These are phyloP conservation scores for Fraxinus greggii DNA, from an alignment of 305 asterid genomes.

Conservation along the genomic window DNA sequence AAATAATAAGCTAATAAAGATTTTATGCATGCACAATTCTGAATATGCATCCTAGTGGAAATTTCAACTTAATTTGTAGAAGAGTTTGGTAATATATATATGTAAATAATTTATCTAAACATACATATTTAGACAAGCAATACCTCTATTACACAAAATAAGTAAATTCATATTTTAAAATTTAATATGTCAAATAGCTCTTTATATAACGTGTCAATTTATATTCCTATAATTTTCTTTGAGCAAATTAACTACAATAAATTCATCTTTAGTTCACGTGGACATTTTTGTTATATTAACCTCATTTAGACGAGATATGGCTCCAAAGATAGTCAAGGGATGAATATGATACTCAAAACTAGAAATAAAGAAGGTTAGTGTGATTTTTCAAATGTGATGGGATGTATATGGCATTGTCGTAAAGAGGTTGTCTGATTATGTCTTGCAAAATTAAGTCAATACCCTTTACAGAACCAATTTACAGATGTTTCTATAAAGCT, in stretches of 20 bases:
- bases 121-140: neutral
- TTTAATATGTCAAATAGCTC: neutral
- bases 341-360: neutral
- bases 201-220: neutral
- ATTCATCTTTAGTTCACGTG: neutral
- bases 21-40: neutral
- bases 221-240: neutral
- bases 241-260: neutral
- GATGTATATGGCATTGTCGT: neutral
- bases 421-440: neutral
- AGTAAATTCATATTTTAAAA: neutral
- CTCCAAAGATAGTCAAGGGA: neutral
- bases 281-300: neutral
- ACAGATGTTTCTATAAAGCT: neutral
- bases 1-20: neutral
- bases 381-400: neutral
- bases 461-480: slow-evolving; percentile 11
- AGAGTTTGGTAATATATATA: neutral
- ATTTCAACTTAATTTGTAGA: neutral
- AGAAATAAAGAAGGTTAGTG: neutral
- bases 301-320: neutral
- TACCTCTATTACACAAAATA: neutral
- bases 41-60: neutral
- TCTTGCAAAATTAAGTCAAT: slow-evolving; percentile 15
- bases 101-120: neutral